phyloP scores from a whole-genome alignment of 2,329 filamentous ascomycete species.

The Rhynchosporium secalis region DNA sequence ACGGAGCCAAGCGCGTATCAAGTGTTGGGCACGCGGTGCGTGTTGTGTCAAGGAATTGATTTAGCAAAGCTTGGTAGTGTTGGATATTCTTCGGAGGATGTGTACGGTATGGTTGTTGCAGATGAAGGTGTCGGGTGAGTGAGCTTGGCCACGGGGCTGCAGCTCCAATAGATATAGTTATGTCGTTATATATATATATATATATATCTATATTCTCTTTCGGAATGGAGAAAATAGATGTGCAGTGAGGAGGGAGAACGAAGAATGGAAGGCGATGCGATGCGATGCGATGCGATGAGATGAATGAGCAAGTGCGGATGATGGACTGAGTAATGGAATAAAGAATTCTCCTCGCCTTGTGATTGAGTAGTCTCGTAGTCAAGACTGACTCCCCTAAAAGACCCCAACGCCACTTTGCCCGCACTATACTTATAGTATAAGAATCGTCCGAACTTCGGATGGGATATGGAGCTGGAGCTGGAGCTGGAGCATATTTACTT shows the following conservation, averaged over 20 bases:
- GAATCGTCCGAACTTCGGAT: conserved; percentile 1
- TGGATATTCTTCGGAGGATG: not conserved
- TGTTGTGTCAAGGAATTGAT: conserved; percentile 6
- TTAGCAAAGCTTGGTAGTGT: conserved; percentile 9
- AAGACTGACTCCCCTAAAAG: not conserved
- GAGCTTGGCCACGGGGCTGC: not conserved
- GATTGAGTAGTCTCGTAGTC: not conserved
- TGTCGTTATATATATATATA: too few species aligned
- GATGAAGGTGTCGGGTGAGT: not conserved
- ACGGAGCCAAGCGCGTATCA: conserved; percentile 10
- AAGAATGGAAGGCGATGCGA: not conserved
- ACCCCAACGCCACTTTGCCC: conserved; percentile 9
- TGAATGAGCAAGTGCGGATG: not conserved
- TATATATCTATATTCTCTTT: not conserved
- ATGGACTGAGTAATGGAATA: not conserved
- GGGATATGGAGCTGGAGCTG: not conserved
- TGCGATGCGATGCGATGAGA: too few species aligned
- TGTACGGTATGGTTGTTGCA: not conserved
- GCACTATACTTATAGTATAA: not conserved
- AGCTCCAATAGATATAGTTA: not conserved
- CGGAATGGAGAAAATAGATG: not conserved
- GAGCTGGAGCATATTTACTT: too few species aligned
- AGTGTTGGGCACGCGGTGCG: conserved; percentile 6
- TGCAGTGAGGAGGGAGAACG: not conserved
- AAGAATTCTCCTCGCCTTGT: conserved; percentile 6